Base-by-base conservation (phyloP, 2,329 filamentous ascomycete genomes). In the Clonostachys rosea region DNA sequence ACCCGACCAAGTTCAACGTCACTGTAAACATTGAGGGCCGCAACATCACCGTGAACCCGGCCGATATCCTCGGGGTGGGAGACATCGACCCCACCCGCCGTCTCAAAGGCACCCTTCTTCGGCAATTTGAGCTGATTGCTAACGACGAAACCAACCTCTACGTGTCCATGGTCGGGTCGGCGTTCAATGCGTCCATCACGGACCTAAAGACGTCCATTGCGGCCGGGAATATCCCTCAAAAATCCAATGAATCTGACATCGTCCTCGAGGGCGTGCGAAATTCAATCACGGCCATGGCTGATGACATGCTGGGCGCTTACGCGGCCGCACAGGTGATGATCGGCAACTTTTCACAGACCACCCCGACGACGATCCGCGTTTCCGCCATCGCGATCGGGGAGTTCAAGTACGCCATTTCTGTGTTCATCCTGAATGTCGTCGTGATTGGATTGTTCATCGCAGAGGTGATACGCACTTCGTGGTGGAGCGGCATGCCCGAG, bases 141-240 rank as follows among this genome's bases (percentile, higher is more conserved):
- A 67, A 66, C 43, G 63, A 65, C 47, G 53, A 64, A 47, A 68
- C 60, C 3, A 69, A 61, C 39, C 42, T 68, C 3, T 65, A 66
- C 50, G 58, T 61, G 17, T 68, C 64, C 0, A 55, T 64, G 0
- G 56, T 68, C 2, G 65, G 65, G 16, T 53, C 63, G 40, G 59
- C 65, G 2, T 54, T 69, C 40, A 61, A 65, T 34, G 52, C 58
- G 10, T 64, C 59, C 47, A 62, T 66, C 39, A 46, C 50, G 2
- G 49, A 52, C 9, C 34, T 49, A 20, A 47, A 43, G 34, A 36
- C 52, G 10, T 46, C 34, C 34, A 16, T 34, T 17, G 37, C 17
- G 33, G 16, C 16, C 5, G n/a, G 20, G 5, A 18, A 18, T 5
- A 39, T 10, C 11, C 17, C 36, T 1, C 7, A 18, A n/a, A 18